A percentile compares a stretch with the other conserved stretches of the same genome.
Evolutionary conservation across 164 flowering plant species (phyloP).

Genomic region (grape (Vitis vinifera)): ASM3070453v1 NC_081820.1:2260501-2261000

Average conservation of each 20-base stretch:
- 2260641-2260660: slow-evolving; percentile 97
- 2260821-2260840: slow-evolving; percentile 51
- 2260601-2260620: not conserved
- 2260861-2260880: not conserved
- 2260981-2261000: not conserved
- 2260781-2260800: slow-evolving; percentile 58
- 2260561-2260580: not conserved
- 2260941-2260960: not conserved
- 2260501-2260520: slow-evolving; percentile 99
- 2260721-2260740: slow-evolving; percentile 96
- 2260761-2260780: slow-evolving; percentile 88
- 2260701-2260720: slow-evolving; percentile 95
- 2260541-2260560: slow-evolving; percentile 51
- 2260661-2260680: slow-evolving; percentile 98
- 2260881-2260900: not conserved
- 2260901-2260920: not conserved
- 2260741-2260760: slow-evolving; percentile 99
- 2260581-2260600: not conserved
- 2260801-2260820: slow-evolving; percentile 46
- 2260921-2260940: not conserved
- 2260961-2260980: not conserved
- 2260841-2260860: slow-evolving; percentile 26
- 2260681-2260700: slow-evolving; percentile 94
- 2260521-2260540: slow-evolving; percentile 91
- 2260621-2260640: slow-evolving; percentile 68